Evolutionary conservation across 805 yeast species (phyloP).

Genomic region (Kregervanrija pseudodelftensis): DNA sequence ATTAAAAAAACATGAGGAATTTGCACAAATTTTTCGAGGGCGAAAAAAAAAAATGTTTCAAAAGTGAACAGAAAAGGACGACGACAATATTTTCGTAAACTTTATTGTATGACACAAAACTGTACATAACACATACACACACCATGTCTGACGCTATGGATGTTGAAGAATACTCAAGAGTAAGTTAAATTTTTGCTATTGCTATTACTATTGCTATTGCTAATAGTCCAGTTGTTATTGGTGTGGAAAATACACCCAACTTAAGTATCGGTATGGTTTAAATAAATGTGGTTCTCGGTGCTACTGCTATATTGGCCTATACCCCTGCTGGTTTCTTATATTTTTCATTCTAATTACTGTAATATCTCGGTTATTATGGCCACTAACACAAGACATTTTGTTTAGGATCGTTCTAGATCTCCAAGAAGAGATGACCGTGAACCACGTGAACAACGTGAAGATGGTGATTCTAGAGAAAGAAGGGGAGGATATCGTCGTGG

Average conservation of each 20-base stretch:
- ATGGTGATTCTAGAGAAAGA: conserved; percentile 8
- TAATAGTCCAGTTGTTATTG: too few species aligned
- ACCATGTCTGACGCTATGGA: conserved; percentile 54
- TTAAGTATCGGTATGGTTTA: conserved; percentile 1
- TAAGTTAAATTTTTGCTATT: conserved; percentile 28
- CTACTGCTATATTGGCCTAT: not conserved
- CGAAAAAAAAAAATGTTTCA: too few species aligned
- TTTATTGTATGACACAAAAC: too few species aligned
- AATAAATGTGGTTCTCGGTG: not conserved
- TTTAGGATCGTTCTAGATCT: conserved; percentile 26
- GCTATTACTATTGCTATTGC: too few species aligned
- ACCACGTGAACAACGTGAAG: too few species aligned
- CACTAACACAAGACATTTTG: not conserved
- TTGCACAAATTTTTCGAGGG: too few species aligned
- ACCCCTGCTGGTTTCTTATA: not conserved
- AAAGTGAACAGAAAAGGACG: too few species aligned
- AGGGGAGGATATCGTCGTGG: conserved; percentile 13
- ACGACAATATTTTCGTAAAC: not conserved
- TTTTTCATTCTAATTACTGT: not conserved
- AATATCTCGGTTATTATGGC: not conserved
- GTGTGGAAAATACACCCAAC: conserved; percentile 1
- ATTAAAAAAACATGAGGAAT: too few species aligned
- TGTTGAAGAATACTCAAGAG: conserved; percentile 55
- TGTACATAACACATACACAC: conserved; percentile 3
- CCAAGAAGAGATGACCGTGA: conserved; percentile 22